Evolutionary conservation across 345 rosid genomes (phyloP), one percentile per base, ranked within the genome.

Genomic region (Citrus unshiu): DNA sequence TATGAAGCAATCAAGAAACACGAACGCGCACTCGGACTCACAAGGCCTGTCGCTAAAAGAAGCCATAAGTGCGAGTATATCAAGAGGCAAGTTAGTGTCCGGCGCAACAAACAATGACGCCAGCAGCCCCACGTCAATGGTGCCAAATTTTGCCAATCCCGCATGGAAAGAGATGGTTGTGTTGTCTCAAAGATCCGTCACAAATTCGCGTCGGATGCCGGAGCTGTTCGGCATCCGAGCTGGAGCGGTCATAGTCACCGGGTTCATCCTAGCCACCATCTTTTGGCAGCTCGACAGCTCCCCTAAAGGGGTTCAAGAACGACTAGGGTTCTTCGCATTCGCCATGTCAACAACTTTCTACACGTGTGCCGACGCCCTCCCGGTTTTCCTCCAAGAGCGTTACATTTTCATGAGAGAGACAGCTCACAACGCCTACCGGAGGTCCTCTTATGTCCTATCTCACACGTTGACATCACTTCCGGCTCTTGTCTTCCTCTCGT

Each of bases 391-490:
- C 75, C 99, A 94, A 76, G 98, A 96, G 70, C 83, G 99, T 66
- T 93, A 96, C 86, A 96, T 96, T 77, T 96, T 94, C 98, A 90
- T 96, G 97, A 86, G 99, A 62, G 99, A 96, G 77, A 96, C 99
- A 0, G 97, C 99, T 39, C 75, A 96, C 82, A 96, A 94, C 51
- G 95, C 98, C 0, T 96, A 96, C 77, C 78, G 99, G 61, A 85
- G 99, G 80, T 90, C 90, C 9, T 96, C 98, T n/a, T 96, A 96
- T 80, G 97, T 93, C 13, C 77, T 96, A 40, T 91, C 98, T 7
- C 98, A 91, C 76, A 85, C 98, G 1, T 75, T 96, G 9, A 87
- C 82, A 4, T 84, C 87, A 0, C 64, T 96, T 22, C 99, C 98
- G 0, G 68, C 93, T 0, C 82, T 96, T 62, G 62, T 93, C 6